Base-by-base conservation (phyloP, 2,329 filamentous ascomycete species). In the Diplocarpon mali region DNA sequence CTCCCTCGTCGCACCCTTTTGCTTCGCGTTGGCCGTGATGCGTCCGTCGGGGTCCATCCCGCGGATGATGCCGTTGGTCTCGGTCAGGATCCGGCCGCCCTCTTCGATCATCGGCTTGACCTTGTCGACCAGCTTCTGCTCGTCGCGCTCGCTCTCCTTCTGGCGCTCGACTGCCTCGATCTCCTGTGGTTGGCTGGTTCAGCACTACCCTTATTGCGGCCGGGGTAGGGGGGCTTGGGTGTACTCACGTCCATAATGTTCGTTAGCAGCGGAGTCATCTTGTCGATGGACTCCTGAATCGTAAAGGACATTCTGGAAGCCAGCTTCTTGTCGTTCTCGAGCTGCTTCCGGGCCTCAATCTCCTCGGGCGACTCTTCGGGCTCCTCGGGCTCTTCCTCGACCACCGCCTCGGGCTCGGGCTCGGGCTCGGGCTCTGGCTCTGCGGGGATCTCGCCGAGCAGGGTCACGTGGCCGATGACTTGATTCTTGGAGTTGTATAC, bases 81-180 rank as follows among this genome's bases (percentile, higher is more conserved):
- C 89, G 56, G 82, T 80, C 12, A 95, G 73, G 60, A 93, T 87
- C 53, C 78, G 80, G 43, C 79, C 76, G 38, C 81, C 88, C 64
- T 95, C 84, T 63, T 95, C 88, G 59, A 95, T 86, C 12, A 95
- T 73, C 1, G 89, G 89, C 65, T 83, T 85, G 57, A 95, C 86
- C 46, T 88, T 75, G 62, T 85, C 78, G 59, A 95, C 88, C 5
- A 95, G 77, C 55, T 85, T 76, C 59, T 95, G 86, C 62, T 95
- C 89, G 59, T 95, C 87, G 17, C 90, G 80, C 56, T 95, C 87
- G 4, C 93, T 85, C 65, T 86, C 83, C 35, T 84, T 82, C 24
- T 83, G 85, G 53, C 78, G 76, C 64, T 95, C 85, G 24, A 85
- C 86, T 44, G 72, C 72, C 56, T 94, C 85, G 57, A 94, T 84